A percentile compares a stretch with the other conserved stretches of the same genome.
These are phyloP conservation scores for Helminthosporium solani DNA, from an alignment of 2,329 filamentous ascomycete species.

Conservation along the genomic window DNA sequence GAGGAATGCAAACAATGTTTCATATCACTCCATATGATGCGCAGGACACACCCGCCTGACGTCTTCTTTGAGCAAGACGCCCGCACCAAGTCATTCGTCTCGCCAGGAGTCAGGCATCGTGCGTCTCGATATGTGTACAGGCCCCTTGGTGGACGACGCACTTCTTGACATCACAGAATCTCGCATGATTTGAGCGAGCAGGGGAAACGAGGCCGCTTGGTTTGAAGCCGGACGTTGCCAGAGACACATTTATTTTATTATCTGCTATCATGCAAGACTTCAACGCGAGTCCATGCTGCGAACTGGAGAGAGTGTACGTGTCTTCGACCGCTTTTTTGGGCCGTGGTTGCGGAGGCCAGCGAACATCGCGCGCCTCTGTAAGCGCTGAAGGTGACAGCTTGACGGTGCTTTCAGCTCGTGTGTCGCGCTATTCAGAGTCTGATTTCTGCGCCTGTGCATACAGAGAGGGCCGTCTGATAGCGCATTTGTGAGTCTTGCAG, in stretches of 20 bases:
- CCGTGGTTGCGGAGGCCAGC: conserved; percentile 35
- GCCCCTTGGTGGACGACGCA: background rate
- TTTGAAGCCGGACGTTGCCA: conserved; percentile 14
- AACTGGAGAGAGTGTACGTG: conserved; percentile 4
- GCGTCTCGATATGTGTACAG: too few species aligned
- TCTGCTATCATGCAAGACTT: conserved; percentile 9
- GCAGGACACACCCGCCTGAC: too few species aligned
- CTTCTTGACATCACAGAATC: conserved; percentile 8
- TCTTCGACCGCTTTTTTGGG: conserved; percentile 15
- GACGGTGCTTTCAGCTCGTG: conserved; percentile 16
- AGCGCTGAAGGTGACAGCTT: conserved; percentile 23
- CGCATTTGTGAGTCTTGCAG: conserved; percentile 10
- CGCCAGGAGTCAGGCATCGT: too few species aligned
- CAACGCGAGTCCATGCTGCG: conserved; percentile 11
- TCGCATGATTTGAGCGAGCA: conserved; percentile 8
- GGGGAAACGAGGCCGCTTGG: conserved; percentile 15
- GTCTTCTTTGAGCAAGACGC: too few species aligned
- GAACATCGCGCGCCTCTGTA: conserved; percentile 24
- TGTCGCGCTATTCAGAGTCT: conserved; percentile 11
- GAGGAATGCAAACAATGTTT: conserved; percentile 36
- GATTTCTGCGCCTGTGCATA: conserved; percentile 3
- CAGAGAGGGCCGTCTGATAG: conserved; percentile 5
- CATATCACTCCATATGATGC: conserved; percentile 12
- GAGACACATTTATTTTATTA: conserved; percentile 10
- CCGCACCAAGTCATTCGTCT: background rate